Percentiles rank a stretch among this genome's conserved stretches.
Evolutionary conservation across 176 grass and related monocot genomes (phyloP).

Genomic region (Phyllostachys edulis): DNA sequence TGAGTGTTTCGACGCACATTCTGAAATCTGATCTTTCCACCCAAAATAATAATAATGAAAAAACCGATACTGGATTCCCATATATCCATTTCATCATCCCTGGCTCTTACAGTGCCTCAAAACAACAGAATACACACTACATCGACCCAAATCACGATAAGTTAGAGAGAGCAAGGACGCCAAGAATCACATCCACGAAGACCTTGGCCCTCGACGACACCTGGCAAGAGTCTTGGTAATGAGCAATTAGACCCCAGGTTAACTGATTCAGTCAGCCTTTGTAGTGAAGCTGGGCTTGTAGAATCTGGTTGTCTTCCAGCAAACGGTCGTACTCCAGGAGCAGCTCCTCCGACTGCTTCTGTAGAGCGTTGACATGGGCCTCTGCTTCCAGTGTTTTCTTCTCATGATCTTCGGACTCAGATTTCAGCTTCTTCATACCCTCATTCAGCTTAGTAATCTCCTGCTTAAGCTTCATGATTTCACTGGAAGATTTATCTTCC

Average conservation of each 20-base stretch:
- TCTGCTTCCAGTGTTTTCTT: conserved; percentile 50
- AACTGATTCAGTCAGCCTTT: conserved; percentile 43
- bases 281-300: conserved; percentile 67
- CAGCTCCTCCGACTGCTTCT: conserved; percentile 79
- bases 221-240: not conserved
- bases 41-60: not conserved
- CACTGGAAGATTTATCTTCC: conserved; percentile 48
- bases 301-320: conserved; percentile 90
- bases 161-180: not conserved
- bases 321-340: conserved; percentile 82
- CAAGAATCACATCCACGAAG: conserved; percentile 13
- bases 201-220: not conserved
- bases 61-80: not conserved
- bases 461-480: conserved; percentile 59
- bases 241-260: not conserved
- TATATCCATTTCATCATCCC: not conserved
- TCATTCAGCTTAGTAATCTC: conserved; percentile 56
- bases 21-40: not conserved
- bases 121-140: conserved; percentile 6
- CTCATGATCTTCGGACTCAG: conserved; percentile 50
- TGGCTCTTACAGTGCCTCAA: conserved; percentile 15
- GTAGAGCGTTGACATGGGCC: conserved; percentile 65
- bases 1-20: not conserved
- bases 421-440: conserved; percentile 66
- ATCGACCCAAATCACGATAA: conserved; percentile 9